A percentile compares a stretch with the other conserved stretches of the same genome.
Evolutionary conservation across 495 filamentous ascomycete genomes (phyloP).

Genomic region (Cercophora newfieldiana): DNA sequence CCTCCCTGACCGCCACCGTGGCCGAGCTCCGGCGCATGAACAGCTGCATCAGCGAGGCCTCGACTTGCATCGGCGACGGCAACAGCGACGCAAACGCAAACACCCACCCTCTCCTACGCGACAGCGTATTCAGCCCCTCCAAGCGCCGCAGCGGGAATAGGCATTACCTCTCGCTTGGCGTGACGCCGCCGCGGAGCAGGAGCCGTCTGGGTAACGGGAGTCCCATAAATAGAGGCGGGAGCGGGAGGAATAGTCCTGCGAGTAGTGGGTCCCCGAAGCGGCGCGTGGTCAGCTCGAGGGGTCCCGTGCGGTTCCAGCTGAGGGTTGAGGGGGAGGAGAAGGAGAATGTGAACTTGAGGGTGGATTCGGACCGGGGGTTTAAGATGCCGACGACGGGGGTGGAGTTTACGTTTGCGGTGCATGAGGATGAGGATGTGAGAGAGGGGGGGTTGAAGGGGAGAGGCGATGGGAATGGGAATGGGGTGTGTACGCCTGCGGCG

Average conservation of each 20-base stretch:
- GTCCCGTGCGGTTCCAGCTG: not conserved
- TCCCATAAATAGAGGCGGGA: not conserved
- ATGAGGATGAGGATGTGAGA: not conserved
- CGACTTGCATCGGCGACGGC: conserved; percentile 1
- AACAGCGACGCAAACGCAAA: not conserved
- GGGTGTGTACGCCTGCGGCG: not conserved
- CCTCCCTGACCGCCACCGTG: conserved; percentile 18
- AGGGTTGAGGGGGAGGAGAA: not conserved
- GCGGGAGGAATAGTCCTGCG: not conserved
- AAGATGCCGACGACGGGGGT: not conserved
- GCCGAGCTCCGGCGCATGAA: conserved; percentile 32
- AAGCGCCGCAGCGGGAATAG: not conserved
- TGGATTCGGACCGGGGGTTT: not conserved
- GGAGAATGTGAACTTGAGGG: not conserved
- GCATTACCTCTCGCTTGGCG: not conserved
- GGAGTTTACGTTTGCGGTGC: not conserved
- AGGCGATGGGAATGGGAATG: not conserved
- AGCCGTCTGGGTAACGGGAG: not conserved
- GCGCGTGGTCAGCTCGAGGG: not conserved
- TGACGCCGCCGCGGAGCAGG: not conserved
- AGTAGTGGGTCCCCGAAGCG: not conserved
- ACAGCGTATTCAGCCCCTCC: not conserved
- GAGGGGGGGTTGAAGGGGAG: not conserved
- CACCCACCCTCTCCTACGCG: not conserved
- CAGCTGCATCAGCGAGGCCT: conserved; percentile 22